Percentiles rank a stretch among this genome's conserved stretches.
Conservation (phyloP, 352 stramenopile species). For the Paralagenidium karlingii region DNA sequence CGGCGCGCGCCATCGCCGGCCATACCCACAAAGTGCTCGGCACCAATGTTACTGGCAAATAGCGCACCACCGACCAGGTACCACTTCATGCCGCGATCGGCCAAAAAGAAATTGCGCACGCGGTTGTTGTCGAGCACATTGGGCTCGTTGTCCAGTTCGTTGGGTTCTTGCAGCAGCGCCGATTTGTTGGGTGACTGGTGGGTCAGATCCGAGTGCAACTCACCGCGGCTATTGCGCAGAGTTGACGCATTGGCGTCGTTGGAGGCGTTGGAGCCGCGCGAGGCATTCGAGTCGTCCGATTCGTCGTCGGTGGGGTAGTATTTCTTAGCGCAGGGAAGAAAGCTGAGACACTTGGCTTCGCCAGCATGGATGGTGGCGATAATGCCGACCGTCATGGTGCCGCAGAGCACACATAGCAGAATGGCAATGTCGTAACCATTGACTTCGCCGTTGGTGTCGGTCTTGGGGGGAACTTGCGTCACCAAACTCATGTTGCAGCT, state of each 20-base stretch:
- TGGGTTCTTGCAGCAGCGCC: slow-evolving; percentile 10
- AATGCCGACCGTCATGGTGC: slow-evolving; percentile 9
- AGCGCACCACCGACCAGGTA: slow-evolving; percentile 43
- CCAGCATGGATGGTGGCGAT: slow-evolving; percentile 11
- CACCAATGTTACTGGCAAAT: slow-evolving; percentile 57
- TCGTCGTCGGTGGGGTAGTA: slow-evolving; percentile 2
- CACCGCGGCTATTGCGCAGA: too few relatives aligned
- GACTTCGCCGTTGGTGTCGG: slow-evolving; percentile 2
- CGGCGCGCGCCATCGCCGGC: slow-evolving; percentile 38
- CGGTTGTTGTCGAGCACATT: slow-evolving; percentile 17
- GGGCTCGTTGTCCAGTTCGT: slow-evolving; percentile 11
- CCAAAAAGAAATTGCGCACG: slow-evolving; percentile 42
- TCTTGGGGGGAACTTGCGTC: slow-evolving; percentile 3
- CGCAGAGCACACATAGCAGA: slow-evolving; percentile 5
- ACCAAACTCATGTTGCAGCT: too few relatives aligned
- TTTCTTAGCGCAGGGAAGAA: neutral
- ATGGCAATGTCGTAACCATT: slow-evolving; percentile 8
- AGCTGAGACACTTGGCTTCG: slow-evolving; percentile 1
- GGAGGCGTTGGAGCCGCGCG: too few relatives aligned
- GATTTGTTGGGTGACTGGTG: slow-evolving; percentile 19
- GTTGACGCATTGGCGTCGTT: too few relatives aligned
- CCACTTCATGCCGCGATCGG: slow-evolving; percentile 54
- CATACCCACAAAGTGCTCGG: slow-evolving; percentile 62
- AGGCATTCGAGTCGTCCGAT: too few relatives aligned
- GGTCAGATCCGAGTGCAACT: too few relatives aligned